Evolutionary conservation across 2,329 filamentous ascomycete species (phyloP).

Genomic region (Aureobasidium sp.): DNA sequence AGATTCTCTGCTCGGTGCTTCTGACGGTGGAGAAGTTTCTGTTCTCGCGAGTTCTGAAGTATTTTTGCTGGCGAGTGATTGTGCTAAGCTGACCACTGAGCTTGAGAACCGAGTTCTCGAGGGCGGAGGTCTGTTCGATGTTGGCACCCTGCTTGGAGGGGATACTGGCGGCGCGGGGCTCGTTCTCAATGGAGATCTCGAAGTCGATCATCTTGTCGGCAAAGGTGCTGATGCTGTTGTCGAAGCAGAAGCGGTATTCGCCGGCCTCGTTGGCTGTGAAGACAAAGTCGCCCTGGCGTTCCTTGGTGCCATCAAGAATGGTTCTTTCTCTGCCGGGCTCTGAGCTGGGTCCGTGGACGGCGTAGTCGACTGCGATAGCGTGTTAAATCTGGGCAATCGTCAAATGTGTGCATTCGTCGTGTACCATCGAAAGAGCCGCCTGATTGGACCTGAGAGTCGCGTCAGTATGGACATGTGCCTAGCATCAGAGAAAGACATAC

Average conservation of each 20-base stretch:
- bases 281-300: conserved; percentile 96
- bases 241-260: conserved; percentile 98
- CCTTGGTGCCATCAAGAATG: conserved; percentile 89
- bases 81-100: conserved; percentile 93
- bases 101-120: conserved; percentile 97
- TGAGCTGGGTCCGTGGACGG: conserved; percentile 78
- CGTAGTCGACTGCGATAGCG: conserved; percentile 75
- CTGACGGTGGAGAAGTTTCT: conserved; percentile 98
- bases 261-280: conserved; percentile 91
- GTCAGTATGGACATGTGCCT: background rate
- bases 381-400: background rate
- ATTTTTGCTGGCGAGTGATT: conserved; percentile 97
- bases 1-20: conserved; percentile 95
- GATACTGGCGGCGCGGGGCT: conserved; percentile 76
- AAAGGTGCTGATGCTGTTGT: conserved; percentile 98
- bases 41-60: conserved; percentile 99
- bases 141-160: conserved; percentile 90
- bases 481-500: conserved; percentile 57
- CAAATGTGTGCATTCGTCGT: background rate
- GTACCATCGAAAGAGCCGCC: conserved; percentile 80
- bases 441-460: conserved; percentile 81
- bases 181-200: conserved; percentile 97
- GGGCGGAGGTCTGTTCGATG: conserved; percentile 86
- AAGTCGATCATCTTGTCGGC: conserved; percentile 98
- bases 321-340: conserved; percentile 64